These are phyloP conservation scores for Heterobasidion irregulare DNA, from an alignment of 1,284 basidiomycete genomes.

Conservation along the genomic window DNA sequence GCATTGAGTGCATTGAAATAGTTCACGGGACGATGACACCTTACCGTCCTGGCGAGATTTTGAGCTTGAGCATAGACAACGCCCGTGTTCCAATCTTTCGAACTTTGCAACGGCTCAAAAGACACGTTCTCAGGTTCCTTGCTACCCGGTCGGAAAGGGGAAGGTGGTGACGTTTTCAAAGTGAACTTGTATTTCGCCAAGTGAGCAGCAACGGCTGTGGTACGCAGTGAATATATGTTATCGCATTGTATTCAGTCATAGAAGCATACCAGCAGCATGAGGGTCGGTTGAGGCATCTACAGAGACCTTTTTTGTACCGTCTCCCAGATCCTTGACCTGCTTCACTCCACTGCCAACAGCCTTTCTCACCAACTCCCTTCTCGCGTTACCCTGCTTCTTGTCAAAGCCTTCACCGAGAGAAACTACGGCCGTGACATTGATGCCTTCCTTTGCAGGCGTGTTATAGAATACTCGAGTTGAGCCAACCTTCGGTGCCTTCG, in stretches of 20 bases:
- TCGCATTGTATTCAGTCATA: background rate
- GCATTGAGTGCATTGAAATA: background rate
- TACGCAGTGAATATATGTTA: background rate
- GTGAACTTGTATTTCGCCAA: conserved; percentile 69
- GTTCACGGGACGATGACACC: background rate
- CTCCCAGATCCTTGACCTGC: conserved; percentile 45
- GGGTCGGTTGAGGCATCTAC: conserved; percentile 61
- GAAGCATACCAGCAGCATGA: conserved; percentile 57
- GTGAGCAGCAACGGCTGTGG: conserved; percentile 65
- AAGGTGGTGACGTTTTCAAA: conserved; percentile 64
- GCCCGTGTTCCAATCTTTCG: conserved; percentile 64
- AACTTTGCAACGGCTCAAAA: conserved; percentile 34
- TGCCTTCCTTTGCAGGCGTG: conserved; percentile 23
- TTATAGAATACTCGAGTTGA: conserved; percentile 61
- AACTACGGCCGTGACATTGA: conserved; percentile 44
- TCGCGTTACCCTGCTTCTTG: conserved; percentile 37
- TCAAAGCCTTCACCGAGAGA: conserved; percentile 57
- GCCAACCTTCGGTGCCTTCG: conserved; percentile 47
- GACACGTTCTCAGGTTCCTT: conserved; percentile 37
- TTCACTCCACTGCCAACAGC: conserved; percentile 63
- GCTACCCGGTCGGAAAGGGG: conserved; percentile 46
- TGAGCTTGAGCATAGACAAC: conserved; percentile 71
- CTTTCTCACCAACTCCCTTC: conserved; percentile 56
- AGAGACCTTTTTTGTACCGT: conserved; percentile 48
- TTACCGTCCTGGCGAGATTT: conserved; percentile 73